Conservation (phyloP, 768 basidiomycete species). For the Termitomyces sp. region DNA sequence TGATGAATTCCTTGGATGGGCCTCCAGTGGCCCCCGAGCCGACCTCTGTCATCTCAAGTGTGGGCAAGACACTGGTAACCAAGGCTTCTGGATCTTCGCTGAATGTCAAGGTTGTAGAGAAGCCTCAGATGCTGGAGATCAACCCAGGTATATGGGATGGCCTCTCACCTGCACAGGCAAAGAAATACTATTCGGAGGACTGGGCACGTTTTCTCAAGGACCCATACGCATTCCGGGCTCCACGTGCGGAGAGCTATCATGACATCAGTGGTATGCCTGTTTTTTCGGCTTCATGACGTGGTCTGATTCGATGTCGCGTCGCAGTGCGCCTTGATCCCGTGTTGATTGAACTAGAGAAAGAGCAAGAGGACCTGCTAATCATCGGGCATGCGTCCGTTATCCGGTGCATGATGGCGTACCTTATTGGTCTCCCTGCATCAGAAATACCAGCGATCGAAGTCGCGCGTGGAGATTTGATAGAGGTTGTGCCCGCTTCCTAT, state of each 20-base stretch:
- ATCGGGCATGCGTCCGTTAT: constrained; percentile 98
- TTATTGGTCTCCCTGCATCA: constrained; percentile 89
- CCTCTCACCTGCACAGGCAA: constrained; percentile 83
- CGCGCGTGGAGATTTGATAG: constrained; percentile 93
- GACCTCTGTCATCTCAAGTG: constrained; percentile 1
- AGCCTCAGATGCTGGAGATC: constrained; percentile 95
- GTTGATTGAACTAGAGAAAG: constrained; percentile 90
- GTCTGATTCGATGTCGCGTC: neutral
- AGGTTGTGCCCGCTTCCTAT: constrained; percentile 84
- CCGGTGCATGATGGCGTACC: constrained; percentile 88
- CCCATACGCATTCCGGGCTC: constrained; percentile 89
- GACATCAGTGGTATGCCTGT: constrained; percentile 71
- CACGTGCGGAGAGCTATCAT: constrained; percentile 95
- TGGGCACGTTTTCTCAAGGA: constrained; percentile 92
- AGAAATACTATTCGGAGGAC: constrained; percentile 87
- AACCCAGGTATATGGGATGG: constrained; percentile 99
- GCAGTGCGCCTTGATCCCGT: constrained; percentile 90
- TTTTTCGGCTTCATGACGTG: neutral
- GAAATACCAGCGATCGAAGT: constrained; percentile 98
- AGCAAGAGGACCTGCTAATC: constrained; percentile 91
- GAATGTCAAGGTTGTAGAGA: constrained; percentile 86
- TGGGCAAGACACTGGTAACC: constrained; percentile 5
- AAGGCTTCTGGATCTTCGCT: constrained; percentile 19
- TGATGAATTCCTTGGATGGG: constrained; percentile 7
- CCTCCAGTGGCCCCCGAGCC: constrained; percentile 7